A percentile compares a stretch with the other conserved stretches of the same genome.
phyloP scores from a whole-genome alignment of 176 grass and related monocot species.

The Aegilops tauschii region DNA sequence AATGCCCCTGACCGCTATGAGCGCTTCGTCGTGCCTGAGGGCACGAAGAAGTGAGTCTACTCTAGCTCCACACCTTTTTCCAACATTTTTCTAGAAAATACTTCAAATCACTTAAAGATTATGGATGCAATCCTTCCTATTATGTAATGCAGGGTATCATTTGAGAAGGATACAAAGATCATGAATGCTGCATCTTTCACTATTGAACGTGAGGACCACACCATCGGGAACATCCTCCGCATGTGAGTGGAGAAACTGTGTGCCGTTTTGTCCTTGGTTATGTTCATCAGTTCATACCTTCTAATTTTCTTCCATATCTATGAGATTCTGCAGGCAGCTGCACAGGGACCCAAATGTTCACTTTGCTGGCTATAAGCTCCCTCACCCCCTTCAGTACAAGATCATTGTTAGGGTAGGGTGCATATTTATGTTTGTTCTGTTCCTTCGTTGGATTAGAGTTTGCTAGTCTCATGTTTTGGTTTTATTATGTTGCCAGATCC shows the following conservation, averaged over 20 bases:
- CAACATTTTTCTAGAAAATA: not conserved
- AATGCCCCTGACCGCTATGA: conserved; percentile 6
- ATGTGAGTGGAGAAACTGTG: not conserved
- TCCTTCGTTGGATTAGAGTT: not conserved
- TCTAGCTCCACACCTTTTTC: not conserved
- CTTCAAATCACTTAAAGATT: not conserved
- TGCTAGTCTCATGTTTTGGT: not conserved
- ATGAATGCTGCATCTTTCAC: conserved; percentile 53
- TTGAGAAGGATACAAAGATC: conserved; percentile 56
- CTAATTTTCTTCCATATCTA: not conserved
- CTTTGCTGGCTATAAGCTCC: conserved; percentile 54
- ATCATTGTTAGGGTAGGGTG: conserved; percentile 43
- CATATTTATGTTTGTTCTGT: not conserved
- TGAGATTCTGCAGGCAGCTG: conserved; percentile 33
- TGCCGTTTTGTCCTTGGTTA: not conserved
- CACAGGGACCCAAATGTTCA: conserved; percentile 54
- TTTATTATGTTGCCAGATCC: conserved; percentile 33
- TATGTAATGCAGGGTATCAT: conserved; percentile 31
- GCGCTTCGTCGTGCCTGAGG: conserved; percentile 9
- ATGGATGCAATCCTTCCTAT: not conserved
- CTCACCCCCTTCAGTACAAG: conserved; percentile 47
- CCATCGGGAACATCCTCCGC: conserved; percentile 47
- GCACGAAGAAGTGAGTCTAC: conserved; percentile 11
- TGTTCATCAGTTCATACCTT: not conserved
- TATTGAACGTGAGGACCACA: conserved; percentile 54